Conservation (phyloP, 768 basidiomycete species). For the Tephrocybe rancida region DNA sequence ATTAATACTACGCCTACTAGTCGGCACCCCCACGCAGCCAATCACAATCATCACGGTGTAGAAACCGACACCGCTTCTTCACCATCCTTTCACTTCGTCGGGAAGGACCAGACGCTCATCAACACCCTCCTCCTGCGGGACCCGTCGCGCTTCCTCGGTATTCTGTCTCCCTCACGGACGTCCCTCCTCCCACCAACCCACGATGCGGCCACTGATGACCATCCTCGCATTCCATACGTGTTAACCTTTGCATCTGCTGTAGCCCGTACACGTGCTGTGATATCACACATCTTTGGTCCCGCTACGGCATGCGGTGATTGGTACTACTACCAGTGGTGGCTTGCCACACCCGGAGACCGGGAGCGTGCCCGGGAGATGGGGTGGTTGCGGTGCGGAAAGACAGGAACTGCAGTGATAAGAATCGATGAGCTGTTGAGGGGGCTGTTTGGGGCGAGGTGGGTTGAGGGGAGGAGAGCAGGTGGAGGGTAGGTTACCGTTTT, state of each 20-base stretch:
- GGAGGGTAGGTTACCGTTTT: too few relatives aligned
- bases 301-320: slow-evolving; percentile 39
- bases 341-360: slow-evolving; percentile 29
- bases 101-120: slow-evolving; percentile 60
- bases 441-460: slow-evolving; percentile 18
- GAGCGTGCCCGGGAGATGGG: slow-evolving; percentile 20
- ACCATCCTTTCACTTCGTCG: slow-evolving; percentile 51
- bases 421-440: slow-evolving; percentile 17
- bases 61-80: not conserved
- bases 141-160: slow-evolving; percentile 47
- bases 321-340: slow-evolving; percentile 56
- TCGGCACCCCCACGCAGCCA: not conserved
- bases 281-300: too few relatives aligned
- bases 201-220: not conserved
- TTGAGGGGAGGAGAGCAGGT: too few relatives aligned
- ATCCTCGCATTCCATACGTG: too few relatives aligned
- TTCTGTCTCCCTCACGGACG: slow-evolving; percentile 27
- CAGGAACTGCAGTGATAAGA: slow-evolving; percentile 2
- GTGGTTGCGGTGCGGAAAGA: slow-evolving; percentile 2
- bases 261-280: too few relatives aligned
- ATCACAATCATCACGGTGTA: too few relatives aligned
- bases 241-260: too few relatives aligned
- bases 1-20: slow-evolving; percentile 29
- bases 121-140: slow-evolving; percentile 48
- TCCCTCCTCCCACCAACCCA: slow-evolving; percentile 7